A percentile compares a stretch with the other conserved stretches of the same genome.
These are phyloP conservation scores for Pseudonitzschia pungens DNA, from an alignment of 108 stramenopile species.

Conservation along the genomic window DNA sequence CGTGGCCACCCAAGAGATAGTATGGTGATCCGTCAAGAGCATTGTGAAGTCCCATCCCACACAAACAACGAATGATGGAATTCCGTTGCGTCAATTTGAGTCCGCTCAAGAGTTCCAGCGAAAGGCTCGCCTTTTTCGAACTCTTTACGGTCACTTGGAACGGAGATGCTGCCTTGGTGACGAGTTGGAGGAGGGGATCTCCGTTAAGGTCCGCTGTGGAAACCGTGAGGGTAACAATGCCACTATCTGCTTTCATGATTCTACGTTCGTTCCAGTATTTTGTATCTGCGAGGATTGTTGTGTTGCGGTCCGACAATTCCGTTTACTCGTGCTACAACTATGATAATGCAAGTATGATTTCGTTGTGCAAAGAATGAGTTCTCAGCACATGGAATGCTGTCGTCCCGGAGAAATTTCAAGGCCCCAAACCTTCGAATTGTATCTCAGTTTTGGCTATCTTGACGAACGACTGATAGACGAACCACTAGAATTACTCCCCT, in stretches of 20 bases:
- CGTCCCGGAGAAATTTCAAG: too few species aligned
- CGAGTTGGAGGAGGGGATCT: slow-evolving; percentile 58
- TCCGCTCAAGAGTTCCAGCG: slow-evolving; percentile 39
- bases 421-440: too few species aligned
- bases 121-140: slow-evolving; percentile 46
- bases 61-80: slow-evolving; percentile 70
- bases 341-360: too few species aligned
- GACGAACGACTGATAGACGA: too few species aligned
- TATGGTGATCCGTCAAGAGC: slow-evolving; percentile 59
- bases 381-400: too few species aligned
- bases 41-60: slow-evolving; percentile 64
- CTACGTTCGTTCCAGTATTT: not conserved
- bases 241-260: slow-evolving; percentile 15
- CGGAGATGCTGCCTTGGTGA: slow-evolving; percentile 46
- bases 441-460: too few species aligned
- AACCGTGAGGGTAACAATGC: slow-evolving; percentile 61
- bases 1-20: slow-evolving; percentile 65
- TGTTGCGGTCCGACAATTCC: too few species aligned
- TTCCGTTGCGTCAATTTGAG: slow-evolving; percentile 61
- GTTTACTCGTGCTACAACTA: too few species aligned
- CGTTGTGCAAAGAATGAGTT: too few species aligned
- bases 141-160: slow-evolving; percentile 50
- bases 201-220: slow-evolving; percentile 34
- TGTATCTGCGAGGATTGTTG: not conserved
- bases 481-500: too few species aligned